Evolutionary conservation across 1,139 yeast genomes (phyloP).

Genomic region (Yamadazyma mexicana): DNA sequence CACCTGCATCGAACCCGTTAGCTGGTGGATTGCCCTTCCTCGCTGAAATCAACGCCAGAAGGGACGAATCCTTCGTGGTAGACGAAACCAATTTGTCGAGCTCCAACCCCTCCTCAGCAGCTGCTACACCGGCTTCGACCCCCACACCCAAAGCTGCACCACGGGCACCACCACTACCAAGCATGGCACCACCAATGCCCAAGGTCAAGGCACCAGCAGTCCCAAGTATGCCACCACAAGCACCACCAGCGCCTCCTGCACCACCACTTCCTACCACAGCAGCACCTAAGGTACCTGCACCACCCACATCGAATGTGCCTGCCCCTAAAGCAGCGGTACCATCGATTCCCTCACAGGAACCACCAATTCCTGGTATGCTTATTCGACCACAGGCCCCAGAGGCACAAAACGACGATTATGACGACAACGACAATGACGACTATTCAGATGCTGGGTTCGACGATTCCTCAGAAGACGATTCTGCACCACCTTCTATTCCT

Average conservation of each 20-base stretch:
- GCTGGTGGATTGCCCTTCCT: conserved; percentile 39
- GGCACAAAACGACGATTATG: background rate
- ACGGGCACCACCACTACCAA: conserved; percentile 8
- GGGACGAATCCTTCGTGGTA: conserved; percentile 37
- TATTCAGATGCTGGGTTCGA: conserved; percentile 11
- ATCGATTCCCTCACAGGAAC: conserved; percentile 3
- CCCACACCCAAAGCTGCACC: conserved; percentile 10
- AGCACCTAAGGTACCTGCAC: conserved; percentile 3
- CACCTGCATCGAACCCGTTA: conserved; percentile 14
- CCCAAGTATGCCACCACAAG: conserved; percentile 18
- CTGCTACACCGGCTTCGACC: conserved; percentile 17
- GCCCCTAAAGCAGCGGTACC: conserved; percentile 2
- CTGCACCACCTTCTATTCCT: conserved; percentile 1
- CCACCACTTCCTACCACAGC: conserved; percentile 5
- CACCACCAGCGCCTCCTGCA: conserved; percentile 15
- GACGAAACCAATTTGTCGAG: conserved; percentile 26
- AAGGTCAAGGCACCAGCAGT: conserved; percentile 14
- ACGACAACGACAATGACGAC: conserved; percentile 5
- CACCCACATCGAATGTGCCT: conserved; percentile 9
- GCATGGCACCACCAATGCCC: conserved; percentile 17
- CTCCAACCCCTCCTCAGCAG: conserved; percentile 16
- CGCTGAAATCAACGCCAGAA: conserved; percentile 41
- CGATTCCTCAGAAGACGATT: conserved; percentile 14
- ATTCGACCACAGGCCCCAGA: conserved; percentile 14
- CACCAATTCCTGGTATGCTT: conserved; percentile 15